These are phyloP conservation scores for Gynostemma pentaphyllum DNA, from an alignment of 306 rosid genomes.

Conservation along the genomic window DNA sequence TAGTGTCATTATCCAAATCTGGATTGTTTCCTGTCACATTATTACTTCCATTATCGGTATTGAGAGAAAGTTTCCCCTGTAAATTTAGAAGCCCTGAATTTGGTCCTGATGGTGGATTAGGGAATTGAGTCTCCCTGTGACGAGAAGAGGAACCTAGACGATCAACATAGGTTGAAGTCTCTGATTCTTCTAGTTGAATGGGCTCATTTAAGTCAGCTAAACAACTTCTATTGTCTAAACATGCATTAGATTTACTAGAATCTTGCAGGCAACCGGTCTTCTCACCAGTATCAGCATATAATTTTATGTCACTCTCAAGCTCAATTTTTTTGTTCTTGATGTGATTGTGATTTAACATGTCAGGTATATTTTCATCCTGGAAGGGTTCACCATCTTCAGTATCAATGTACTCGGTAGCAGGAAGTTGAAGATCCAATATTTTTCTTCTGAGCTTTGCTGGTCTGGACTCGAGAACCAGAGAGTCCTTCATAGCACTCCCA, in stretches of 20 bases:
- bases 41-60: conserved; percentile 23
- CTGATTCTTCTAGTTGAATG: conserved; percentile 51
- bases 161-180: conserved; percentile 28
- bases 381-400: conserved; percentile 70
- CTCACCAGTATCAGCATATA: conserved; percentile 28
- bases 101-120: conserved; percentile 29
- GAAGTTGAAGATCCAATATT: conserved; percentile 87
- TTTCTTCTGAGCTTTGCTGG: conserved; percentile 64
- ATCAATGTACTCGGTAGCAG: conserved; percentile 72
- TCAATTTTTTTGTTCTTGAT: neutral
- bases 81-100: conserved; percentile 29
- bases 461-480: conserved; percentile 40
- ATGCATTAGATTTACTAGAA: conserved; percentile 30
- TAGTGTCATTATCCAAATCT: conserved; percentile 34
- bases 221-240: conserved; percentile 32
- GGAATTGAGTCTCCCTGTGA: conserved; percentile 18
- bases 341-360: conserved; percentile 17
- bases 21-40: conserved; percentile 22
- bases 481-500: conserved; percentile 6
- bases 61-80: conserved; percentile 31
- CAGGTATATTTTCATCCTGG: conserved; percentile 42
- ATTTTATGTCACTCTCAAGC: conserved; percentile 28
- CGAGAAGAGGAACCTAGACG: neutral
- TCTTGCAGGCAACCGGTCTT: conserved; percentile 32
- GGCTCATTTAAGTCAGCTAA: conserved; percentile 85